A percentile compares a stretch with the other conserved stretches of the same genome.
Evolutionary conservation across 768 basidiomycete species (phyloP).

Genomic region (Mycena rosella): DNA sequence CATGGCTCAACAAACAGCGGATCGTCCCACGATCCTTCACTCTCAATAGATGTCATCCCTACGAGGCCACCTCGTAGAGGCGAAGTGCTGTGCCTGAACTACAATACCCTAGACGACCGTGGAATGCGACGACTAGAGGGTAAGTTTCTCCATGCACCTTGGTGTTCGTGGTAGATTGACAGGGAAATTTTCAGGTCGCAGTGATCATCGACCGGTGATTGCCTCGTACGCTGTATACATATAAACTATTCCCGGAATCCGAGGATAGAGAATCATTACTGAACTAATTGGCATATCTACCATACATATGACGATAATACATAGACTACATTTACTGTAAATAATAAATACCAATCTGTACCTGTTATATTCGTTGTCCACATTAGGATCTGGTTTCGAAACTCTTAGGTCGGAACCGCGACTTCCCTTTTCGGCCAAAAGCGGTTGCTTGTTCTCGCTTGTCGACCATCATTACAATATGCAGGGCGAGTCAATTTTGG

Average conservation of each 20-base stretch:
- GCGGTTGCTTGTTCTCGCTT: conserved; percentile 22
- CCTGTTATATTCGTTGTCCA: not conserved
- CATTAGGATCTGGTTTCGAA: too few species aligned
- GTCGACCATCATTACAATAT: not conserved
- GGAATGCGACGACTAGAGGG: conserved; percentile 77
- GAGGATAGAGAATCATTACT: conserved; percentile 10
- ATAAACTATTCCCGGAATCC: conserved; percentile 49
- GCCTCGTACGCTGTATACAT: conserved; percentile 81
- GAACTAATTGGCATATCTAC: conserved; percentile 17
- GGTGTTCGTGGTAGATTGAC: not conserved
- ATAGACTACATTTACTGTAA: not conserved
- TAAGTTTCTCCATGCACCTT: not conserved
- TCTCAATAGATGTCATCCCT: conserved; percentile 32
- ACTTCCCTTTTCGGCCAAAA: conserved; percentile 3
- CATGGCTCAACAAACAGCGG: conserved; percentile 41
- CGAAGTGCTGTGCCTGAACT: conserved; percentile 79
- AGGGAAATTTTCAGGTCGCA: conserved; percentile 59
- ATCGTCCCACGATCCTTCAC: conserved; percentile 44
- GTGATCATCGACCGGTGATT: conserved; percentile 90
- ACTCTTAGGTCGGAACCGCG: not conserved
- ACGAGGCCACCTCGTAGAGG: conserved; percentile 62
- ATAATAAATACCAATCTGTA: not conserved
- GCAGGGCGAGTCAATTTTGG: conserved; percentile 13
- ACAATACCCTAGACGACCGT: conserved; percentile 80
- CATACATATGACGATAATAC: conserved; percentile 8